A percentile compares a stretch with the other conserved stretches of the same genome.
phyloP scores from a whole-genome alignment of 2,329 filamentous ascomycete genomes.

The Fusarium sp. region DNA sequence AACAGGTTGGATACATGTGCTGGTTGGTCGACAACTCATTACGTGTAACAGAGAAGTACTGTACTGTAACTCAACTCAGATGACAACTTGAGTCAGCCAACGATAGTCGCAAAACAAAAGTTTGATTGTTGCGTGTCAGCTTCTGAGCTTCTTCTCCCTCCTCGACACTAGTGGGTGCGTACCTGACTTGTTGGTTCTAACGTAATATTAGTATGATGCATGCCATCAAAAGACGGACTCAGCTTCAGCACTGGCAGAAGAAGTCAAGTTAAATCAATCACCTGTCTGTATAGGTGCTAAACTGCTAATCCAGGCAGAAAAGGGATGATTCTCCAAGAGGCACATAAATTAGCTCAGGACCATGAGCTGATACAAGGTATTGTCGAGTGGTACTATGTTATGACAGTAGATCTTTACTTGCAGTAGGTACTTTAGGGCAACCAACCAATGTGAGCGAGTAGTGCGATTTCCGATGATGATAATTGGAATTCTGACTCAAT shows the following conservation, averaged over 20 bases:
- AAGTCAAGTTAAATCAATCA: slow-evolving; percentile 3
- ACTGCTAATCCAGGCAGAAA: slow-evolving; percentile 20
- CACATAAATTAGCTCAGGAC: slow-evolving; percentile 10
- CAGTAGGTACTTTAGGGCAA: not conserved
- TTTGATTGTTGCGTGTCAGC: slow-evolving; percentile 34
- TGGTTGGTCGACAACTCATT: slow-evolving; percentile 9
- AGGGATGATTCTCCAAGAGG: slow-evolving; percentile 26
- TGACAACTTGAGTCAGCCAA: slow-evolving; percentile 9
- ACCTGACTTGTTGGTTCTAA: slow-evolving; percentile 8
- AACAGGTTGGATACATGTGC: slow-evolving; percentile 11
- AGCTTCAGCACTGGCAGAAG: slow-evolving; percentile 2
- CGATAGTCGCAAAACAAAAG: not conserved
- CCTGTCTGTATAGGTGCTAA: not conserved
- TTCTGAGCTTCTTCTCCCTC: slow-evolving; percentile 17
- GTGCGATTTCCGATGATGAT: not conserved
- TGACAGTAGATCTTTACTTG: slow-evolving; percentile 24
- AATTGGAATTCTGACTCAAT: not conserved
- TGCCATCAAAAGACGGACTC: slow-evolving; percentile 6
- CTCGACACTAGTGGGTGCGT: not conserved
- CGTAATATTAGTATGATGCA: slow-evolving; percentile 14
- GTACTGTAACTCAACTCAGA: not conserved
- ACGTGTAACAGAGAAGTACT: not conserved
- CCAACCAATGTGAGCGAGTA: slow-evolving; percentile 1
- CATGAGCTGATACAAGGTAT: slow-evolving; percentile 1
- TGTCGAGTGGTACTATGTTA: not conserved